Percentiles rank a stretch among this genome's conserved stretches.
Evolutionary conservation across 2,329 filamentous ascomycete species (phyloP).

Genomic region (Ophiostoma piceae): DNA sequence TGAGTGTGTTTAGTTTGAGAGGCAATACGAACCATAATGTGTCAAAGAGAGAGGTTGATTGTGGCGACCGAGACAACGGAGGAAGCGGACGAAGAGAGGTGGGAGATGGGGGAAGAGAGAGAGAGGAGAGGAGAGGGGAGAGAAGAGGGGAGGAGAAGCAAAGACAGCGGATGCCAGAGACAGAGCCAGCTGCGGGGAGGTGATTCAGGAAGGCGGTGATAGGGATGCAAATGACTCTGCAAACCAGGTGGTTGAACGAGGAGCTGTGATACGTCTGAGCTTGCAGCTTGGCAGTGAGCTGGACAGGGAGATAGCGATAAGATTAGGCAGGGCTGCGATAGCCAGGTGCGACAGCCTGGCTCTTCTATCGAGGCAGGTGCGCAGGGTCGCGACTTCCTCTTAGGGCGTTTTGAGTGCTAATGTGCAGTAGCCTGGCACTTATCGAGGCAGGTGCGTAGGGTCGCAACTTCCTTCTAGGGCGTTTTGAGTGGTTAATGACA

Average conservation of each 20-base stretch:
- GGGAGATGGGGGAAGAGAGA: neutral
- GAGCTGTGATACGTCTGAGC: neutral
- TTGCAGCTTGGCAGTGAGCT: neutral
- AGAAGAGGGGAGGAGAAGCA: neutral
- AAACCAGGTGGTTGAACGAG: neutral
- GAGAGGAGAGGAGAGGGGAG: too few relatives aligned
- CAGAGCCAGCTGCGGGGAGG: neutral
- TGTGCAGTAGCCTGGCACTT: too few relatives aligned
- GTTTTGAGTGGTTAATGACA: neutral
- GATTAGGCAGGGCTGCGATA: constrained; percentile 3
- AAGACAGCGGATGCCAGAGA: neutral
- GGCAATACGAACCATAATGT: constrained; percentile 21
- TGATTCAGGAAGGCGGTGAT: neutral
- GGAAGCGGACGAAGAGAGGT: neutral
- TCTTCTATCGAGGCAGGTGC: too few relatives aligned
- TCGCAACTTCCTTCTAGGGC: neutral
- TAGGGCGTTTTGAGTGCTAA: neutral
- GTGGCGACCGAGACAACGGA: neutral
- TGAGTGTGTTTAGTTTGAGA: neutral
- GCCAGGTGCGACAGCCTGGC: neutral
- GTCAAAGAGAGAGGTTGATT: neutral
- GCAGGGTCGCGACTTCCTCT: too few relatives aligned
- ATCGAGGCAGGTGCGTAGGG: too few relatives aligned
- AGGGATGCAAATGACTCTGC: neutral
- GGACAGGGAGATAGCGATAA: neutral